Evolutionary conservation across 441 rosid genomes (phyloP), one percentile per base, ranked within the genome.

Genomic region (Theobroma grandiflorum): DNA sequence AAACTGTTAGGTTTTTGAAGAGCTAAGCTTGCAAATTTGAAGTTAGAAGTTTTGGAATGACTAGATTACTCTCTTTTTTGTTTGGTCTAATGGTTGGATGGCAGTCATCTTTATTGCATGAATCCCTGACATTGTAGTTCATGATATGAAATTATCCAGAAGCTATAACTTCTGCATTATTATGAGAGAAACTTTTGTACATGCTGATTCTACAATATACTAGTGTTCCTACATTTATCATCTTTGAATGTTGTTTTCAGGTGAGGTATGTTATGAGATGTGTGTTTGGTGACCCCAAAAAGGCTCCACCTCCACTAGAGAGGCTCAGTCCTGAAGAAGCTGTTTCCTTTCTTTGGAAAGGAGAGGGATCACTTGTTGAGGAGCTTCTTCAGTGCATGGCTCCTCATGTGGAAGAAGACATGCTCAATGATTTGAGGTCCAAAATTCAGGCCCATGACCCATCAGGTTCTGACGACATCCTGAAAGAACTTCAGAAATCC

Each of bases 191-290:
- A 20, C 38, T 42, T 55, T 57, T 57, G 37, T 55, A 11, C 35
- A n/a, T 73, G 8, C 50, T 73, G 6, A 0, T 49, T 58, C 33
- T 15, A 47, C 49, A 31, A 31, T 6, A 49, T 20, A 57, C 16
- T 20, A 38, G 52, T 40, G 2, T 57, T 45, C 14, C 18, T 57
- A 22, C 53, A 10, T 50, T 26, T 61, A 38, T 71, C 35, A 33
- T 16, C 33, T 52, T 57, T 78, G 43, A 80, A 72, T 82, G 67
- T 57, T 75, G 40, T 79, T 64, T 85, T 75, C 88, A 97, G 99
- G 99, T 97, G 81, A 89, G 99, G 82, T 97, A 97, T 88, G 99
- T 95, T 67, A 90, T 97, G 99, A 92, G 95, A 89, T 93, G 92
- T 22, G 79, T 92, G 76, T 97, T 91, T 84, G 95, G 93, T 79